Conservation (phyloP, 2,329 filamentous ascomycete species). For the Penicillium paneum region DNA sequence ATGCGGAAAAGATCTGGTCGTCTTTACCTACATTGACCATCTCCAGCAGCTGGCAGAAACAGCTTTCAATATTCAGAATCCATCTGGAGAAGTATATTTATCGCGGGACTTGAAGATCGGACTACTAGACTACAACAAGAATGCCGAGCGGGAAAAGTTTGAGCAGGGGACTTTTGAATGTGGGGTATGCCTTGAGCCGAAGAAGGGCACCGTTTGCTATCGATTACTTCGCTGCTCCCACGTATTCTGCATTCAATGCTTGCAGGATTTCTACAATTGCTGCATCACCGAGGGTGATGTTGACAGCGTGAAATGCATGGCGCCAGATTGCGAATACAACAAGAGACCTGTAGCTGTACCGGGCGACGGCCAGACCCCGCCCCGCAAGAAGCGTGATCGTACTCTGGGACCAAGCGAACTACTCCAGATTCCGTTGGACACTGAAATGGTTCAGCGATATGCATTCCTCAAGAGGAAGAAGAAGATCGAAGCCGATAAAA, state of each 20-base stretch:
- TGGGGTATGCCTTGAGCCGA: conserved; percentile 84
- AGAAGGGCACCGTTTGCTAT: conserved; percentile 80
- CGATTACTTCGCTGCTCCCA: conserved; percentile 79
- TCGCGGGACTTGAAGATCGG: conserved; percentile 59
- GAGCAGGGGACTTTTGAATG: conserved; percentile 84
- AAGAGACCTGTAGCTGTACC: conserved; percentile 32
- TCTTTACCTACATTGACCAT: conserved; percentile 60
- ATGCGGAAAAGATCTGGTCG: conserved; percentile 54
- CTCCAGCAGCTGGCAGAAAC: conserved; percentile 58
- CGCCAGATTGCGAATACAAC: conserved; percentile 72
- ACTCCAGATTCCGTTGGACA: conserved; percentile 68
- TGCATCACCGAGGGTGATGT: conserved; percentile 85
- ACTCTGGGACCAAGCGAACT: conserved; percentile 80
- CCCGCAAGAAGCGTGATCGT: conserved; percentile 60
- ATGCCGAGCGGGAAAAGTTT: conserved; percentile 70
- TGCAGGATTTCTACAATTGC: conserved; percentile 85
- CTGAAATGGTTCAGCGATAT: conserved; percentile 76
- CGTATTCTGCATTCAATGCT: conserved; percentile 84
- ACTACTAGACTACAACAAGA: conserved; percentile 74
- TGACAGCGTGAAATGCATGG: conserved; percentile 72
- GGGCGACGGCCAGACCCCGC: conserved; percentile 33
- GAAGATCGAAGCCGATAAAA: conserved; percentile 85
- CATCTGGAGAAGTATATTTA: conserved; percentile 45
- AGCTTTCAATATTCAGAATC: conserved; percentile 50
- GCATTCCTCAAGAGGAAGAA: conserved; percentile 89